phyloP scores from a whole-genome alignment of 108 stramenopile species.

The Skeletonema grethae region DNA sequence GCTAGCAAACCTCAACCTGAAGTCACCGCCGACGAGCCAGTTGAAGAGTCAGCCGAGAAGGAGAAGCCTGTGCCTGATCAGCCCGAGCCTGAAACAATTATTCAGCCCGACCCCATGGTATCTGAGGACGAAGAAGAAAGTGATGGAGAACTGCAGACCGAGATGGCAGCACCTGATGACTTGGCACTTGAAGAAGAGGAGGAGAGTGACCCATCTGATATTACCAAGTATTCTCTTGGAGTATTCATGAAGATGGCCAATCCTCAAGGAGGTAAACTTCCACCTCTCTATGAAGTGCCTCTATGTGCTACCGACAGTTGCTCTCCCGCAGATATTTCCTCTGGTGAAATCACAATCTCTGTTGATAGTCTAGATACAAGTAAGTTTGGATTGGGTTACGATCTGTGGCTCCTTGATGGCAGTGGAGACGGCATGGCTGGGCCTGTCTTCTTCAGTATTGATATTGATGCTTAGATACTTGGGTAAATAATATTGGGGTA shows the following conservation, averaged over 20 bases:
- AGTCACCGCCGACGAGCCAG: background rate
- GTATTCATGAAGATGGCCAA: constrained; percentile 34
- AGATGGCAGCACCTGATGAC: background rate
- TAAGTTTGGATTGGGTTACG: constrained; percentile 1
- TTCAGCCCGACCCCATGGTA: background rate
- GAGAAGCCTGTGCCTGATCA: background rate
- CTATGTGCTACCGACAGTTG: background rate
- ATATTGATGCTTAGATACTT: background rate
- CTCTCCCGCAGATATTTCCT: background rate
- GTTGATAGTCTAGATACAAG: background rate
- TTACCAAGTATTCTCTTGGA: constrained; percentile 5
- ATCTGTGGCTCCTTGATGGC: constrained; percentile 11
- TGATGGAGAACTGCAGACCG: background rate
- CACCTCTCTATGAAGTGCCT: background rate
- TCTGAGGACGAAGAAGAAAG: background rate
- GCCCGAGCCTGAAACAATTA: background rate
- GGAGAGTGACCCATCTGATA: background rate
- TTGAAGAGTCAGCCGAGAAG: background rate
- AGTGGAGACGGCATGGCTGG: constrained; percentile 11
- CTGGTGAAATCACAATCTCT: background rate
- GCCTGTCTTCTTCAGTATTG: constrained; percentile 3
- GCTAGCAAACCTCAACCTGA: no score
- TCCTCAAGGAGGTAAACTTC: constrained; percentile 27
- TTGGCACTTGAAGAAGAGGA: background rate
- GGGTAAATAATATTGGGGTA: background rate